Conservation (phyloP, 257 asterid genomes). For the Craterostigma plantagineum region DNA sequence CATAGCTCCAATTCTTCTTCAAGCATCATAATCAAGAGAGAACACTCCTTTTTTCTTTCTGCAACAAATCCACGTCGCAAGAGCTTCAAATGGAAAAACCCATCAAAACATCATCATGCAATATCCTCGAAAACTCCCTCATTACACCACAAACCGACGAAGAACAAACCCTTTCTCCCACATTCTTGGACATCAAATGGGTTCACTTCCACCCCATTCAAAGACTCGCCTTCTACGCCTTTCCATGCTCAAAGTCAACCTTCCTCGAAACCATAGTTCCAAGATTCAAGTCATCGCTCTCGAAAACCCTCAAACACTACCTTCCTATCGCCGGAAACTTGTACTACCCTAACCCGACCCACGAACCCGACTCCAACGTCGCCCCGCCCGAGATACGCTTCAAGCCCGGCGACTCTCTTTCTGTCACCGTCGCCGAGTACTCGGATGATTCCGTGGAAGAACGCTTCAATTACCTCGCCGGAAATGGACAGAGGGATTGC, state of each 20-base stretch:
- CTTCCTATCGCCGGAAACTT: conserved; percentile 6
- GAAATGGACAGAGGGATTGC: conserved; percentile 15
- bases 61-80: too few species aligned
- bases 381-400: conserved; percentile 1
- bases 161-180: conserved; percentile 21
- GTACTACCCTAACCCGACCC: neutral
- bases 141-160: neutral
- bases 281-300: conserved; percentile 9
- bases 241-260: conserved; percentile 8
- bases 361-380: neutral
- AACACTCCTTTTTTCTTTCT: too few species aligned
- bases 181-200: conserved; percentile 18
- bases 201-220: conserved; percentile 19
- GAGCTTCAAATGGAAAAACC: too few species aligned
- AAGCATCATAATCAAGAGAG: too few species aligned
- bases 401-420: conserved; percentile 19
- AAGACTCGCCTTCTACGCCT: conserved; percentile 23
- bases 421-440: conserved; percentile 19
- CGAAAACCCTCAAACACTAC: conserved; percentile 5
- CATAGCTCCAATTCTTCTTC: too few species aligned
- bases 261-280: conserved; percentile 23
- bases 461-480: conserved; percentile 21
- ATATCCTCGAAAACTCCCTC: too few species aligned
- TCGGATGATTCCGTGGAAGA: neutral
- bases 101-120: too few species aligned